Base-by-base conservation (phyloP, 148 eudicot genomes). In the Agrostemma githago region DNA sequence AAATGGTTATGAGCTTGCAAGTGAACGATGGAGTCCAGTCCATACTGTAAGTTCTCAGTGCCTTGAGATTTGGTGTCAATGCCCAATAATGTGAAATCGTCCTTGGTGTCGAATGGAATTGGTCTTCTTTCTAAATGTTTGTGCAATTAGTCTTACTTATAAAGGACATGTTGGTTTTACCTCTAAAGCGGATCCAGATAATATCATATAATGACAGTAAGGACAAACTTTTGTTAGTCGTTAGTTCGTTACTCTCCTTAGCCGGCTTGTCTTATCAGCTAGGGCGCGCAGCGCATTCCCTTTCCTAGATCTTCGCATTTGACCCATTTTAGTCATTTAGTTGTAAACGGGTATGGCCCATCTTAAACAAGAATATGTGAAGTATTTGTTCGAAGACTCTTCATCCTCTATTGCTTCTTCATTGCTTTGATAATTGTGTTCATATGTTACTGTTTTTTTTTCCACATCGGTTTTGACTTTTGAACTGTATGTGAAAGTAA, bases 1-100 rank as follows among this genome's bases (percentile, higher is more conserved):
- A 46, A 96, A 90, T 81, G 99, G 99, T 53, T 96, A 96, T 69
- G 99, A 96, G 82, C 94, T 96, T 70, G 97, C 99, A 76, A 96
- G 99, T 79, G 99, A 96, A 82, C 96, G 99, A 39, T 96, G 99
- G 99, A 83, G 91, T 17, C 99, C 99, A 59, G 99, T 96, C 77
- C 99, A 96, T 81, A 96, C 99, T 76, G 99, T 96, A 84, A 82
- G 84, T 81, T 48, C 40, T 53, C 3, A 11, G 19, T 39, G 26
- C 63, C 53, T n/a, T 51, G 15, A 10, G 5, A 57, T 59, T n/a
- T 58, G 6, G 57, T 44, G 37, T 68, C 37, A 68, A 17, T 68
- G 71, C 57, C 21, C 37, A 68, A 19, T 68, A 68, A 7, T 68
- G 37, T 43, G 51, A 44, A 20, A 68, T 9, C 9, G 71, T 19